Evolutionary conservation across 768 basidiomycete species (phyloP), one percentile per base, ranked within the genome.

Genomic region (Rubroboletus pulcherrimus): DNA sequence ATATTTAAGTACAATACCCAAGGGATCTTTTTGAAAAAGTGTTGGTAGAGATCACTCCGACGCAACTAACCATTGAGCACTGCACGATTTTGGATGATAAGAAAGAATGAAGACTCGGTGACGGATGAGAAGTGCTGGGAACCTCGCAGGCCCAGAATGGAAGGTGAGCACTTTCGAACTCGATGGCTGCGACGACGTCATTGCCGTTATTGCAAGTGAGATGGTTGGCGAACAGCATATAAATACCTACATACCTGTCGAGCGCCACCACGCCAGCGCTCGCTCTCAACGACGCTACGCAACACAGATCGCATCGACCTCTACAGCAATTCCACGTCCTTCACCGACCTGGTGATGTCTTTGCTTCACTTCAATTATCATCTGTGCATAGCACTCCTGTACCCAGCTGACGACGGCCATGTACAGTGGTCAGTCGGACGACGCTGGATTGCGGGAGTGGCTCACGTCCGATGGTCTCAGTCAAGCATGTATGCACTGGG

Each of bases 371-470:
- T 26, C 26, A 26, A 3, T 26, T 43, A 33, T 51, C 48, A 44
- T 55, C 5, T 31, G 59, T 60, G 48, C 59, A 55, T 30, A 60
- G 59, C 59, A 55, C 38, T 11, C 53, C 26, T 15, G 38, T 24
- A 19, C 42, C 39, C 19, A 40, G 52, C 58, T 47, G 59, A 60
- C 34, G 48, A 29, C 6, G 24, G 21, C 12, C 58, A 54, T 1
- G n/a, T 30, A 37, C 17, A 1, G 30, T 44, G 50, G 41, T 19
- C 31, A 15, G 48, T 46, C 42, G 59, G 34, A 61, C 51, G 59
- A 61, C 15, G 59, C 35, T 3, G 10, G 48, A 15, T 40, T 34
- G 29, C 10, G 12, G n/a, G 49, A 19, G 59, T 61, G 54, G 60
- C 51, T 61, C 60, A 61, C 60, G 35, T 41, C 29, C 30, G 7